Evolutionary conservation across 1,284 basidiomycete species (phyloP).

Genomic region (Paramarasmius palmivorus): DNA sequence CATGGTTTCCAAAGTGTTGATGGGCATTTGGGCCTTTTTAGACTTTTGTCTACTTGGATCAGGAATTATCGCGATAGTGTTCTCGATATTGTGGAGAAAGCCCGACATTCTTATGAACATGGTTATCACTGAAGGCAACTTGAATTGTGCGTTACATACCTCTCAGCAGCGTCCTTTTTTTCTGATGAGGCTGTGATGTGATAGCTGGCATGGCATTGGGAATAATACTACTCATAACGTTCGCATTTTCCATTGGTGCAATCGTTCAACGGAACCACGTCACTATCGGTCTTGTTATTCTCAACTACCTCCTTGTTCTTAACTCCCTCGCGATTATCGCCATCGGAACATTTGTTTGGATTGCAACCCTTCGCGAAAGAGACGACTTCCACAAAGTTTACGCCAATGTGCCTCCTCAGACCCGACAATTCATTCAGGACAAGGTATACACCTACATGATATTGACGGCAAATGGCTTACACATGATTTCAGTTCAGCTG

Average conservation of each 20-base stretch:
- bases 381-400: constrained; percentile 65
- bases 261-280: constrained; percentile 70
- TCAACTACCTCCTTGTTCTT: constrained; percentile 71
- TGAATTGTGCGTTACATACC: constrained; percentile 52
- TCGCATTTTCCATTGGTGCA: constrained; percentile 66
- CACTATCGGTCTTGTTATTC: constrained; percentile 63
- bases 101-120: constrained; percentile 70
- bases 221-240: constrained; percentile 66
- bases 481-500: constrained; percentile 57
- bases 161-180: not conserved
- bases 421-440: constrained; percentile 68
- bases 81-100: constrained; percentile 71
- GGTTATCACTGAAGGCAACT: constrained; percentile 55
- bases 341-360: constrained; percentile 76
- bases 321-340: constrained; percentile 60
- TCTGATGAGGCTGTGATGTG: constrained; percentile 1
- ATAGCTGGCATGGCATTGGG: constrained; percentile 74
- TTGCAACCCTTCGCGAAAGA: constrained; percentile 72
- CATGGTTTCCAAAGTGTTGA: constrained; percentile 73
- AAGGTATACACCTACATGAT: no score
- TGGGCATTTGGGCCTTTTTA: constrained; percentile 70
- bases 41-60: constrained; percentile 70
- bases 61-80: constrained; percentile 59
- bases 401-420: constrained; percentile 42
- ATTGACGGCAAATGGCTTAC: no score